phyloP scores from a whole-genome alignment of 1,284 basidiomycete genomes.

The Ganoderma boninense region DNA sequence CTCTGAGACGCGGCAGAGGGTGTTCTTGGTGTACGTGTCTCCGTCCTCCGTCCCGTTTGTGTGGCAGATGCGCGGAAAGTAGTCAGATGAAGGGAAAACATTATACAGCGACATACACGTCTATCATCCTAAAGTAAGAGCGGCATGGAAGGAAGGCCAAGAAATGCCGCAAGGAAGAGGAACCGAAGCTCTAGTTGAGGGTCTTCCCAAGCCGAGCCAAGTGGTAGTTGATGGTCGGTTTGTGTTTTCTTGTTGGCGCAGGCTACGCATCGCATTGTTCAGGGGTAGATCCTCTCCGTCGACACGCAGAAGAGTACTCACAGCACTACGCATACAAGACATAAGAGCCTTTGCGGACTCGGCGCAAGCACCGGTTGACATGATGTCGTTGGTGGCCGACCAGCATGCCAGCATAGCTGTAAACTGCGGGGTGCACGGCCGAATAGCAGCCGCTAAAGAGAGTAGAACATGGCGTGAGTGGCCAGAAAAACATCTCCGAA shows the following conservation, averaged over 20 bases:
- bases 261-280: slow-evolving; percentile 52
- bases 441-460: slow-evolving; percentile 21
- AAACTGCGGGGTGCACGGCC: slow-evolving; percentile 70
- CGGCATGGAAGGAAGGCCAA: neutral
- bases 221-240: slow-evolving; percentile 86
- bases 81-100: slow-evolving; percentile 19
- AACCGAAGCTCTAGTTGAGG: slow-evolving; percentile 57
- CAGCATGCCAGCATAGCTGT: slow-evolving; percentile 90
- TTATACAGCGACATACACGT: slow-evolving; percentile 29
- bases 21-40: neutral
- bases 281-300: slow-evolving; percentile 7
- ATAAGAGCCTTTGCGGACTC: slow-evolving; percentile 74
- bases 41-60: neutral
- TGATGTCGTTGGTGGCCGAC: slow-evolving; percentile 83
- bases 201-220: slow-evolving; percentile 79
- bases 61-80: neutral
- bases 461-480: neutral
- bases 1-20: neutral
- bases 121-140: slow-evolving; percentile 15
- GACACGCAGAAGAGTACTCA: slow-evolving; percentile 50
- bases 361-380: slow-evolving; percentile 69
- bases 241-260: slow-evolving; percentile 66
- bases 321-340: slow-evolving; percentile 88
- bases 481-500: neutral
- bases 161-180: neutral